These are phyloP conservation scores for Sporothrix globosa DNA, from an alignment of 2,329 filamentous ascomycete genomes.

Conservation along the genomic window DNA sequence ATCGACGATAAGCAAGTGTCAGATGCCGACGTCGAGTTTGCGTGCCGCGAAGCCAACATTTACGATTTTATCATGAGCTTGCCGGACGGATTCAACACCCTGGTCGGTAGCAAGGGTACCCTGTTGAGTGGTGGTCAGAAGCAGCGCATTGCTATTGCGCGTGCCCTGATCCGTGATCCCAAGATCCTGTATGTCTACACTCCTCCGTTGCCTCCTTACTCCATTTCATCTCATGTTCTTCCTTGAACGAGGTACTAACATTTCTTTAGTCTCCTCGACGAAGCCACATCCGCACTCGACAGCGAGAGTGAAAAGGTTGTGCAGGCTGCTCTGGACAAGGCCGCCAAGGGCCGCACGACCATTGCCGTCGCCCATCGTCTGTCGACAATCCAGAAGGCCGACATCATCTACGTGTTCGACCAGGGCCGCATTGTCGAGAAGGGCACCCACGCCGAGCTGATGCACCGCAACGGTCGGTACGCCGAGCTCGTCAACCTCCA, in stretches of 20 bases:
- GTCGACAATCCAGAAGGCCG: constrained; percentile 91
- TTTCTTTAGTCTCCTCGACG: constrained; percentile 64
- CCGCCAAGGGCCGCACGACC: constrained; percentile 82
- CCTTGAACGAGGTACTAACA: background rate
- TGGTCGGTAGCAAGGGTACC: constrained; percentile 84
- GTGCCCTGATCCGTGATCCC: constrained; percentile 86
- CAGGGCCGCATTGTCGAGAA: constrained; percentile 82
- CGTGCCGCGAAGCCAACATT: constrained; percentile 88
- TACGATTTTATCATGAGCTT: constrained; percentile 88
- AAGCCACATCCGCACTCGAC: constrained; percentile 78
- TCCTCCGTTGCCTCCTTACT: background rate
- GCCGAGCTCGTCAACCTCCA: constrained; percentile 79
- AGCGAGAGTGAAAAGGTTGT: constrained; percentile 78
- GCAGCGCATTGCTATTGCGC: constrained; percentile 90
- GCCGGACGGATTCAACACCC: constrained; percentile 78
- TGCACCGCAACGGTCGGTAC: constrained; percentile 71
- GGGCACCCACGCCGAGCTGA: constrained; percentile 75
- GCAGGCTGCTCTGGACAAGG: constrained; percentile 77
- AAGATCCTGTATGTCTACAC: constrained; percentile 64
- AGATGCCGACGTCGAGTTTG: constrained; percentile 73
- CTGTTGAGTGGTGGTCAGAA: constrained; percentile 91
- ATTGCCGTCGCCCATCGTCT: constrained; percentile 93
- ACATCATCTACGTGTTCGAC: constrained; percentile 96
- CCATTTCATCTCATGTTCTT: background rate
- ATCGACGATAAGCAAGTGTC: constrained; percentile 63